phyloP scores from a whole-genome alignment of 1,139 yeast species.

The Entelexis sorbosivorans region DNA sequence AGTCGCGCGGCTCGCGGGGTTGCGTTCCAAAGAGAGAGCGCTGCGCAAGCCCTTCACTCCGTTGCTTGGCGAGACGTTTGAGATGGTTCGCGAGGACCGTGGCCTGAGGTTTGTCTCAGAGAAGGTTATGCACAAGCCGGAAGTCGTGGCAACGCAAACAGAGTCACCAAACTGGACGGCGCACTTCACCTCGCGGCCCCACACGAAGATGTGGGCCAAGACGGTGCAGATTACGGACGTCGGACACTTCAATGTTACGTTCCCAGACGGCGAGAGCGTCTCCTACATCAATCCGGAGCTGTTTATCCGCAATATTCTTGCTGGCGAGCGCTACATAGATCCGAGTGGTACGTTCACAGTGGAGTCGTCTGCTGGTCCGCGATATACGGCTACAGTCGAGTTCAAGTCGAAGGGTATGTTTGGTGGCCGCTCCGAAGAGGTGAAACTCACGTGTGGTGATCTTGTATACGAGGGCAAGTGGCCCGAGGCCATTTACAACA shows the following conservation, averaged over 20 bases:
- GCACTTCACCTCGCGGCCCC: slow-evolving; percentile 63
- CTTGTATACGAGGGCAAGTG: slow-evolving; percentile 55
- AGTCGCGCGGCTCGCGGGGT: slow-evolving; percentile 56
- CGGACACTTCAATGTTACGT: slow-evolving; percentile 51
- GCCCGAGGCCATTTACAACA: slow-evolving; percentile 49
- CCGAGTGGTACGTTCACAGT: slow-evolving; percentile 64
- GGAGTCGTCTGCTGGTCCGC: slow-evolving; percentile 49
- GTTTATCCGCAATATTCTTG: slow-evolving; percentile 71
- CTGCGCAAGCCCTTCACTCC: slow-evolving; percentile 89
- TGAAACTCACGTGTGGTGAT: slow-evolving; percentile 44
- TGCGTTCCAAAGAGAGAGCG: slow-evolving; percentile 63
- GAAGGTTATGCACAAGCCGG: slow-evolving; percentile 75
- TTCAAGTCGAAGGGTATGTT: slow-evolving; percentile 65
- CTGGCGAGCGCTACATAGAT: slow-evolving; percentile 93
- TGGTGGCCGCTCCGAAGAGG: slow-evolving; percentile 77
- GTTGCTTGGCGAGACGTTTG: slow-evolving; percentile 75
- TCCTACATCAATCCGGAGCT: slow-evolving; percentile 79
- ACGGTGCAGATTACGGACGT: slow-evolving; percentile 69
- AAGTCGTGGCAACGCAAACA: slow-evolving; percentile 65
- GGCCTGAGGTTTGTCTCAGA: slow-evolving; percentile 63
- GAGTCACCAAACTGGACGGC: slow-evolving; percentile 71
- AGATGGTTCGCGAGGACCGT: slow-evolving; percentile 65
- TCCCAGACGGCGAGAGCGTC: slow-evolving; percentile 58
- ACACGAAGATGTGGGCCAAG: slow-evolving; percentile 93
- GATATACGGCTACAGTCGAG: slow-evolving; percentile 51